Evolutionary conservation across 2,329 filamentous ascomycete genomes (phyloP), one percentile per base, ranked within the genome.

Genomic region (Cercospora zeina): DNA sequence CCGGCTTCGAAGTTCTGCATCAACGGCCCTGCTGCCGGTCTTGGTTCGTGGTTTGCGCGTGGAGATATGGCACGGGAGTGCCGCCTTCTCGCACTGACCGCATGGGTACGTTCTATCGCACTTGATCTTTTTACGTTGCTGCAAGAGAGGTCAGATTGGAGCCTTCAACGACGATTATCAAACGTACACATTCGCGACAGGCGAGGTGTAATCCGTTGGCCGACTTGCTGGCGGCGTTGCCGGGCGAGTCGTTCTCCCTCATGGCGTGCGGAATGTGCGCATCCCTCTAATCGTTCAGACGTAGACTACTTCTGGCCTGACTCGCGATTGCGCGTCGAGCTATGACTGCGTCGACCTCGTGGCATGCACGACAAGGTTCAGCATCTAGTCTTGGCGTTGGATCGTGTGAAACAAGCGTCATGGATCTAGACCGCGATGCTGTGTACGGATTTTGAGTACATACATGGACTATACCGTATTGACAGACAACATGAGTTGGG

Each of bases 11-110:
- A 68, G 65, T 33, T 67, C 67, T 24, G 67, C 67, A 49, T 68
- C 67, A 2, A 61, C 66, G 4, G 63, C 61, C 49, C 67, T 67
- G 24, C 60, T 62, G 42, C 64, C 65, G 13, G 64, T 56, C 51
- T 67, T 68, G 19, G 67, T 63, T 19, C 67, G 62, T 10, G 67
- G 67, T 50, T 68, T 68, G 11, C 67, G 42, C 36, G 67, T 67
- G 36, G 59, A 63, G 16, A 56, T 34, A 4, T 65, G 59, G 31
- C 67, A 68, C 14, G 60, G 42, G 5, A 67, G 30, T 10, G 62
- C 62, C 4, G 62, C 56, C 27, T 65, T 60, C 14, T 58, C 61
- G 49, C 67, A 68, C 54, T 65, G 67, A 1, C 49, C 60, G 49
- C 67, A 68, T 21, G 67, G 67, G 47, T 64, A 66, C n/a, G 60